Base-by-base conservation (phyloP, 2,329 filamentous ascomycete species). In the Exophiala aquamarina region DNA sequence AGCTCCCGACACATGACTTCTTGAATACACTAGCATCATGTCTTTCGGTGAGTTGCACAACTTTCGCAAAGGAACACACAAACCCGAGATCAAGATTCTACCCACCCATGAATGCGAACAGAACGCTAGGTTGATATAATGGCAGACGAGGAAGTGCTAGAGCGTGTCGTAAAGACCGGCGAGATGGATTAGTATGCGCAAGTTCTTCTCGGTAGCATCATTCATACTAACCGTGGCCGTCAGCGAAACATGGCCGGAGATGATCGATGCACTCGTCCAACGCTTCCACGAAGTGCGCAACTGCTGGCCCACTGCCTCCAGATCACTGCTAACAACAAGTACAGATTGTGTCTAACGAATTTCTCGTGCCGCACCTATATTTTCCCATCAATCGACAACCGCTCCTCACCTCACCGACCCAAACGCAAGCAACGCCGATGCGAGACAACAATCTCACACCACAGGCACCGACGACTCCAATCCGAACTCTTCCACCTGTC, bases 271-370 rank as follows among this genome's bases (percentile, higher is more conserved):
- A 23, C 72, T 92, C 29, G 70, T 91, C 42, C 70, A 80, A 50
- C 81, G 83, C 59, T 75, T 92, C 40, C 84, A 93, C 65, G 76
- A 81, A 65, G 79, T 83, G 66, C 58, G 66, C 47, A 35, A n/a
- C n/a, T n/a, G n/a, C n/a, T n/a, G n/a, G n/a, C n/a, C n/a, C 10
- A 17, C 11, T 9, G 32, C 18, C 4, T 34, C 7, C 46, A 52
- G 39, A 51, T 31, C 32, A 8, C 15, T 15, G 15, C 3, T 41
- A n/a, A n/a, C n/a, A n/a, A n/a, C n/a, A n/a, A n/a, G n/a, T 47
- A 43, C 50, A 94, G 88, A 92, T 90, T 57, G 80, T 87, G 32
- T 79, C 81, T 66, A 76, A 82, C 63, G 83, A 85, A 42, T 95
- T 95, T 60, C 83, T 87, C 33, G 84, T 86, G 58, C 87, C 87